These are phyloP conservation scores for Lasiodiplodia theobromae DNA, from an alignment of 2,329 filamentous ascomycete species.

Conservation along the genomic window DNA sequence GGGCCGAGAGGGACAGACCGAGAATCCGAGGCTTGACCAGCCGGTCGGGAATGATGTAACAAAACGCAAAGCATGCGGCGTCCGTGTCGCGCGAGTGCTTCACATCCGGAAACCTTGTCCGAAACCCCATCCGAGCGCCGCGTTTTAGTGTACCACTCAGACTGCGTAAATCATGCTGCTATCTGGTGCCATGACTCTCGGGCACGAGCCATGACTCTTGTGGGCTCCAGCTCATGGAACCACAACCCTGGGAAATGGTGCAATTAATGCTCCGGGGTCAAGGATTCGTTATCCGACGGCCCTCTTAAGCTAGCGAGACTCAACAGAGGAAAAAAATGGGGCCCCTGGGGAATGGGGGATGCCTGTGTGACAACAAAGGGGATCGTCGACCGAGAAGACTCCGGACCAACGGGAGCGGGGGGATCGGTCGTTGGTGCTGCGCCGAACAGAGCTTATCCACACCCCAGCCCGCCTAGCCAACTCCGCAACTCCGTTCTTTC, in stretches of 20 bases:
- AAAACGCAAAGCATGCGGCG: not conserved
- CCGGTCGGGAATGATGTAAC: not conserved
- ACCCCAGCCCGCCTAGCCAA: not conserved
- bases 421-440: slow-evolving; percentile 3
- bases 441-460: slow-evolving; percentile 26
- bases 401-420: slow-evolving; percentile 15
- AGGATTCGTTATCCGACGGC: not conserved
- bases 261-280: no score
- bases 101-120: not conserved
- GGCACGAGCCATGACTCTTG: no score
- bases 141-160: no score
- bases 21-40: slow-evolving; percentile 16
- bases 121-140: slow-evolving; percentile 1
- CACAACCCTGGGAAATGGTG: no score
- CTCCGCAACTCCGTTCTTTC: not conserved
- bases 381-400: not conserved
- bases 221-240: no score
- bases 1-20: slow-evolving; percentile 13
- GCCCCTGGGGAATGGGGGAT: no score
- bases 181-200: no score
- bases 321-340: not conserved
- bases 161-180: no score
- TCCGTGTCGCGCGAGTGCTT: not conserved
- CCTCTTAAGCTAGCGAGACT: not conserved
- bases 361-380: no score